phyloP scores from a whole-genome alignment of 345 rosid genomes.

The Microthlaspi erraticum region DNA sequence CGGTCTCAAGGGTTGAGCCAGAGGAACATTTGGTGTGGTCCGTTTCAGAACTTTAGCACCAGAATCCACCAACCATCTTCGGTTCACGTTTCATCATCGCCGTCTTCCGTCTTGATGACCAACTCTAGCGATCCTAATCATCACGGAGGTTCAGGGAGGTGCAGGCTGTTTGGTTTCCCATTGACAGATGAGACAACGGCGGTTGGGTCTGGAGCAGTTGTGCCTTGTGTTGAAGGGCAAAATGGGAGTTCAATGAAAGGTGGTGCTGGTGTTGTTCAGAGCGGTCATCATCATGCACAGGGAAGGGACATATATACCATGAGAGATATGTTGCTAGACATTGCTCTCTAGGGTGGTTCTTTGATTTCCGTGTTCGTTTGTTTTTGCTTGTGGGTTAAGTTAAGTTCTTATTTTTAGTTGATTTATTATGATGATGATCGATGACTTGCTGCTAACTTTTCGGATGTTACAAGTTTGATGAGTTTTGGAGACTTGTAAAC shows the following conservation, averaged over 20 bases:
- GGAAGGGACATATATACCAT: conserved; percentile 62
- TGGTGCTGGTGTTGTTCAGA: conserved; percentile 50
- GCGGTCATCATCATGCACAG: conserved; percentile 62
- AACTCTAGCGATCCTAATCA: conserved; percentile 32
- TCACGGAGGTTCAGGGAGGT: conserved; percentile 52
- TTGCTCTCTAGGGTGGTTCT: conserved; percentile 47
- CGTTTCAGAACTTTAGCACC: conserved; percentile 50
- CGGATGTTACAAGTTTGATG: conserved; percentile 35
- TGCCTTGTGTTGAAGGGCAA: conserved; percentile 58
- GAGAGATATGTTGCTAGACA: conserved; percentile 53
- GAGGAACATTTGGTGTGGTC: conserved; percentile 61
- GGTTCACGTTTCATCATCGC: conserved; percentile 69
- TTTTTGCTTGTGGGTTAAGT: conserved; percentile 34
- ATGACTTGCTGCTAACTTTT: conserved; percentile 36
- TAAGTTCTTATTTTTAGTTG: conserved; percentile 27
- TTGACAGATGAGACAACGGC: conserved; percentile 65
- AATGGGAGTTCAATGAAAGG: conserved; percentile 52
- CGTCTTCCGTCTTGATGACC: conserved; percentile 72
- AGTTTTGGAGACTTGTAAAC: conserved; percentile 36
- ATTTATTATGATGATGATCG: conserved; percentile 21
- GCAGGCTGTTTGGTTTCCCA: conserved; percentile 95
- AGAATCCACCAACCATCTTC: conserved; percentile 47
- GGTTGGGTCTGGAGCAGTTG: conserved; percentile 38
- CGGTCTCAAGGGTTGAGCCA: conserved; percentile 52
- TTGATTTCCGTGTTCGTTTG: conserved; percentile 7